Base-by-base conservation (phyloP, 805 yeast species). In the Geotrichum ghanense region DNA sequence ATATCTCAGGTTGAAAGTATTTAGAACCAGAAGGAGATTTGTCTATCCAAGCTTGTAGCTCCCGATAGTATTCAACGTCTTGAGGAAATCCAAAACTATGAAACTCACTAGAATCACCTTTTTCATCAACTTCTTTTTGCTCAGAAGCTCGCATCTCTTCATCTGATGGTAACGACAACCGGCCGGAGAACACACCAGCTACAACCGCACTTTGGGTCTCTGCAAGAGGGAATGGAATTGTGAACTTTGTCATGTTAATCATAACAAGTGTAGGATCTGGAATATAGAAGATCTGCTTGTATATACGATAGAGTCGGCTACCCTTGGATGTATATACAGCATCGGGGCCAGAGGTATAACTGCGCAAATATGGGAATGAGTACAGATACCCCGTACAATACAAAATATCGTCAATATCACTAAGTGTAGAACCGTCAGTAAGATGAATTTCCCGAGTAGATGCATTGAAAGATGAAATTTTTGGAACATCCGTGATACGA, bases 321-420 rank as follows among this genome's bases (percentile, higher is more conserved):
- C 81, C 81, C 45, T 66, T 60, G 1, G 78, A 68, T 24, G 73
- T 63, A 22, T 73, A 48, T 2, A 70, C 72, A 31, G 53, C 54
- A 17, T 52, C 45, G 19, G 52, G 48, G 14, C 51, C 49, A 43
- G 55, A 48, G 24, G 22, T 22, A n/a, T 31, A 31, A 17, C 52
- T 51, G 41, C 73, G 69, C 44, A 85, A 60, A 53, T 75, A 82
- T 19, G 94, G 92, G 47, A 75, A 68, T 31, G 76, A 72, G 56
- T 78, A 78, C 42, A 76, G 66, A 60, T 83, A 85, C 1, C 95
- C 95, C 0, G 95, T 84, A 44, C 85, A 83, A 59, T 79, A 82
- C 7, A 84, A 65, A 7, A 85, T 65, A 20, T 58, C 56, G 51
- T 83, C 89, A 37, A 83, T 73, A 31, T 67, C 68, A 1, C 54